These are phyloP conservation scores for Ceratocystis colombiana DNA, from an alignment of 2,329 filamentous ascomycete species.

Conservation along the genomic window DNA sequence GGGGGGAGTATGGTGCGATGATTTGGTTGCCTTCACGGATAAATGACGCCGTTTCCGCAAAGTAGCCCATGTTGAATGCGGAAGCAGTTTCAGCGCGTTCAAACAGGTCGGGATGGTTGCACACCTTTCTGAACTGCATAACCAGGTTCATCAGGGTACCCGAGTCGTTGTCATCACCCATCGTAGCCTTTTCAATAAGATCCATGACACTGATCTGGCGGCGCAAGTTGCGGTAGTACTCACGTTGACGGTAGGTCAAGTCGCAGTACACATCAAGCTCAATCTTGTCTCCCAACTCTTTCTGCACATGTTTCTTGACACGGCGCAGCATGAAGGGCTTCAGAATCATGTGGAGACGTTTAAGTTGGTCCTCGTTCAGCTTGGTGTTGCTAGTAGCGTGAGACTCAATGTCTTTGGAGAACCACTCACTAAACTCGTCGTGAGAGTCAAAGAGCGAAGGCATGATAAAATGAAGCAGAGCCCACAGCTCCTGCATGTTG, in stretches of 20 bases:
- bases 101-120: constrained; percentile 95
- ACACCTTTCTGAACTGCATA: constrained; percentile 99
- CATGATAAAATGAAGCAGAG: constrained; percentile 98
- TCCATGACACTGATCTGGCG: constrained; percentile 99
- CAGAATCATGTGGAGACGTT: constrained; percentile 94
- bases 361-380: constrained; percentile 94
- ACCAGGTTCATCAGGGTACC: constrained; percentile 97
- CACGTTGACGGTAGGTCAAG: constrained; percentile 88
- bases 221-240: constrained; percentile 81
- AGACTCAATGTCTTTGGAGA: constrained; percentile 92
- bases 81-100: constrained; percentile 87
- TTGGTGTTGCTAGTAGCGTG: constrained; percentile 99
- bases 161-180: constrained; percentile 88
- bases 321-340: constrained; percentile 99
- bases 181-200: constrained; percentile 89
- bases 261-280: constrained; percentile 94
- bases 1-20: constrained; percentile 74
- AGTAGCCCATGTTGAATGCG: constrained; percentile 72
- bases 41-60: constrained; percentile 92
- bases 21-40: constrained; percentile 76
- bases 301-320: constrained; percentile 99
- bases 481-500: constrained; percentile 99
- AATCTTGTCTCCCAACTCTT: constrained; percentile 97
- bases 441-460: constrained; percentile 94
- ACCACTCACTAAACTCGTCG: constrained; percentile 89